Conservation (phyloP, 139 green algal genomes). For the Chlamydomonas sp. region DNA sequence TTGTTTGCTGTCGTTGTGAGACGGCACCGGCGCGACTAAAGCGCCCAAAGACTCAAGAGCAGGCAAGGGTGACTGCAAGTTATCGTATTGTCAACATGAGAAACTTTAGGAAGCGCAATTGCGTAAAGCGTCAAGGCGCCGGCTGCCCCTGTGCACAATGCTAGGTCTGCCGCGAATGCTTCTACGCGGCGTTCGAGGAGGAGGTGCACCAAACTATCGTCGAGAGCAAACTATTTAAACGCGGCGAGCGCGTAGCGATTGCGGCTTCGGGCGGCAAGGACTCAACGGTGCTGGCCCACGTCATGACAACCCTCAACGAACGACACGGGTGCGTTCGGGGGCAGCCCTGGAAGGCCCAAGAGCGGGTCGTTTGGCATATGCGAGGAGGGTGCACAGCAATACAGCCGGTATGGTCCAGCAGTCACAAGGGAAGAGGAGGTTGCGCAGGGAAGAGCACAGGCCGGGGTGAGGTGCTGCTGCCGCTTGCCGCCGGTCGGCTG, state of each 20-base stretch:
- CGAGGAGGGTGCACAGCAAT: too few relatives aligned
- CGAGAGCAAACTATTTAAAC: conserved; percentile 78
- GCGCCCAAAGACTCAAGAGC: conserved; percentile 55
- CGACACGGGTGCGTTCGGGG: conserved; percentile 76
- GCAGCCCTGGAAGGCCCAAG: too few relatives aligned
- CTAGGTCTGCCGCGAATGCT: conserved; percentile 93
- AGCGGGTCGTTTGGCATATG: too few relatives aligned
- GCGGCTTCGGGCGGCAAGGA: conserved; percentile 95
- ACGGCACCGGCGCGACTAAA: conserved; percentile 40
- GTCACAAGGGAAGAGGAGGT: too few relatives aligned
- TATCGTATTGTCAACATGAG: not conserved
- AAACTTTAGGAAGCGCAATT: not conserved
- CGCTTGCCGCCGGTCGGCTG: too few relatives aligned
- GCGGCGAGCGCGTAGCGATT: conserved; percentile 90
- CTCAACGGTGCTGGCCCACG: conserved; percentile 96
- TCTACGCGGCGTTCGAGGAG: conserved; percentile 88
- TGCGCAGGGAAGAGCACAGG: not conserved
- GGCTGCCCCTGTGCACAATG: not conserved
- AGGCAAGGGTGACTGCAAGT: not conserved
- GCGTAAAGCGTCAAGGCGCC: not conserved
- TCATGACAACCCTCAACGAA: conserved; percentile 92
- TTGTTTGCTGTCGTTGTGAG: conserved; percentile 40
- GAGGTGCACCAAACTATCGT: conserved; percentile 96
- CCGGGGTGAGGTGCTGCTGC: too few relatives aligned
- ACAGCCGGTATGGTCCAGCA: too few relatives aligned